Evolutionary conservation across 441 rosid species (phyloP), one percentile per base, ranked within the genome.

Genomic region (Capsella rubella): DNA sequence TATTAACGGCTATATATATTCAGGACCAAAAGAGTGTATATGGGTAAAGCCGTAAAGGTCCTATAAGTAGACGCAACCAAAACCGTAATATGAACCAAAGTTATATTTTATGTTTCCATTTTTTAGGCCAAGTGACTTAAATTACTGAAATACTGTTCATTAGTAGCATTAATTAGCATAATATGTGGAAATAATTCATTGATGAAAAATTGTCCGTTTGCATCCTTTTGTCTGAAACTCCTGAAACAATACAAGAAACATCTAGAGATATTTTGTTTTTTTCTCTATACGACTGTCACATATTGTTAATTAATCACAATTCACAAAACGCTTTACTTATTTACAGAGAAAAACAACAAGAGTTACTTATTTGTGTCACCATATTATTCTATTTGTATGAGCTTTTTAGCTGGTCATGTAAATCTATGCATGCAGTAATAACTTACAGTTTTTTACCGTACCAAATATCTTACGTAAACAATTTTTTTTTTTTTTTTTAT

Each of bases 191-290:
- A 50, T 37, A 28, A 59, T 50, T 42, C 47, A 67, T 16, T 46
- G 69, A 50, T 42, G 39, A 21, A 47, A 37, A 31, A 53, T 45
- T 75, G 52, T 75, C 58, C 1, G 58, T 69, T 69, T 69, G 43
- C 64, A 69, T 62, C 25, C 40, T 53, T 18, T 18, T 62, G 11
- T 75, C 70, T 45, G 52, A 46, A 53, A 42, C 47, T 64, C 49
- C 70, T 64, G 47, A 54, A 61, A 69, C 11, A 61, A 59, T 75
- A 7, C 70, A 75, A 54, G 65, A 69, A 75, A 35, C 63, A 69
- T 75, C 74, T 69, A 69, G 74, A 68, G 13, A 53, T 54, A 45
- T 40, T 9, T 52, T 52, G 21, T 12, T 39, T 29, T 60, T 5
- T 15, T 35, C 25, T 21, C 25, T 21, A 21, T 27, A 51, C 31